Evolutionary conservation across 2,329 filamentous ascomycete genomes (phyloP).

Genomic region (Aureobasidium melanogenum): DNA sequence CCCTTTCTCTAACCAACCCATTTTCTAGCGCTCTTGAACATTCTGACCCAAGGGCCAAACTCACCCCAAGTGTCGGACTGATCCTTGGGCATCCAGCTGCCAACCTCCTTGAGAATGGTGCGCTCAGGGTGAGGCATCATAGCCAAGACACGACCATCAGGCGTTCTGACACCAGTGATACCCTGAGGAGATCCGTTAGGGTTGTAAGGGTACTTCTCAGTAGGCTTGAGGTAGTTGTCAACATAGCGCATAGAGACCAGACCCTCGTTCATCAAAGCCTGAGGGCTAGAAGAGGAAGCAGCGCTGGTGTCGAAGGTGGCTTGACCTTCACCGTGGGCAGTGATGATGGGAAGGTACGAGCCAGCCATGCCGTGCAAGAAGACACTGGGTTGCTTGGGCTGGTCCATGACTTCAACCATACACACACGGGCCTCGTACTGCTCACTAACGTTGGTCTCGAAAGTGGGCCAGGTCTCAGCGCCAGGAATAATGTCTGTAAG

Average conservation of each 20-base stretch:
- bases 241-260: constrained; percentile 75
- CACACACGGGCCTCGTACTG: constrained; percentile 84
- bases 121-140: constrained; percentile 93
- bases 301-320: constrained; percentile 45
- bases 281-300: constrained; percentile 38
- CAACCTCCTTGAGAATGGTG: constrained; percentile 72
- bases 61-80: constrained; percentile 61
- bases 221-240: constrained; percentile 67
- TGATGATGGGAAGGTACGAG: constrained; percentile 72
- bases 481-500: constrained; percentile 79
- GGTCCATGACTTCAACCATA: constrained; percentile 73
- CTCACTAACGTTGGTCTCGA: constrained; percentile 73
- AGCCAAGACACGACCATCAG: constrained; percentile 71
- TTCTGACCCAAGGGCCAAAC: constrained; percentile 72
- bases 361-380: constrained; percentile 87
- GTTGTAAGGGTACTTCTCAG: constrained; percentile 81
- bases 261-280: constrained; percentile 52
- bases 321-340: constrained; percentile 85
- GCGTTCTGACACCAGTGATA: constrained; percentile 69
- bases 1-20: constrained; percentile 57
- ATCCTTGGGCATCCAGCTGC: constrained; percentile 63
- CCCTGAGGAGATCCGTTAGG: constrained; percentile 76
- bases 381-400: constrained; percentile 53
- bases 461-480: constrained; percentile 72
- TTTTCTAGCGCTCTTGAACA: constrained; percentile 79